Conservation (phyloP, 805 yeast genomes). For the Lipomyces mesembrius region DNA sequence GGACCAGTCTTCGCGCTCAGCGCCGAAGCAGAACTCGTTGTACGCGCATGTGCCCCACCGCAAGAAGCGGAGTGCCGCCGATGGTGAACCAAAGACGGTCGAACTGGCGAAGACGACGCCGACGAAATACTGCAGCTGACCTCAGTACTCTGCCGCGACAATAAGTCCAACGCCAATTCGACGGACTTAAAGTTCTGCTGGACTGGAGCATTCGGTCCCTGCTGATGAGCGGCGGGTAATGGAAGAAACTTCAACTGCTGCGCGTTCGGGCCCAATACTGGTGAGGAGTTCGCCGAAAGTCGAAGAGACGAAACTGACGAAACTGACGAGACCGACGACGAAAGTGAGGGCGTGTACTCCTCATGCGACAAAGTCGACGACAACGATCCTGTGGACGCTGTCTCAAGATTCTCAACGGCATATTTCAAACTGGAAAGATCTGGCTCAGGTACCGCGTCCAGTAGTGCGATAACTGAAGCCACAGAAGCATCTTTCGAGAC, state of each 20-base stretch:
- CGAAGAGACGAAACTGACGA: constrained; percentile 15
- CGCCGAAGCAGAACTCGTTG: constrained; percentile 1
- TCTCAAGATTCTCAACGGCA: not conserved
- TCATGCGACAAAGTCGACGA: constrained; percentile 27
- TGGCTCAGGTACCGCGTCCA: not conserved
- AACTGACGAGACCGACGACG: constrained; percentile 25
- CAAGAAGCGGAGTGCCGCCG: constrained; percentile 31
- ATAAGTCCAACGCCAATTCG: not conserved
- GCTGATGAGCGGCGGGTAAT: not conserved
- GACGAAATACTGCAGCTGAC: not conserved
- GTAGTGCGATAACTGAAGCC: not conserved
- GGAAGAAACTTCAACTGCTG: constrained; percentile 15
- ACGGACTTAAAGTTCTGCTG: not conserved
- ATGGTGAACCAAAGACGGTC: constrained; percentile 7
- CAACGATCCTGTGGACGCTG: constrained; percentile 6
- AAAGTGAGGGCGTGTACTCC: constrained; percentile 27
- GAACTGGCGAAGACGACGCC: constrained; percentile 8
- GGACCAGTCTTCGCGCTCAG: constrained; percentile 8
- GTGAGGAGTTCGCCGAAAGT: constrained; percentile 21
- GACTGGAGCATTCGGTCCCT: not conserved
- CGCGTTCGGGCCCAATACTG: constrained; percentile 5
- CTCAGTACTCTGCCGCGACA: not conserved
- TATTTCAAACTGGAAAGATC: constrained; percentile 4
- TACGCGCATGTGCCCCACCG: not conserved
- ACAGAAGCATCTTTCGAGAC: not conserved